Evolutionary conservation across 768 basidiomycete genomes (phyloP), one percentile per base, ranked within the genome.

Genomic region (Dioszegia crocea): DNA sequence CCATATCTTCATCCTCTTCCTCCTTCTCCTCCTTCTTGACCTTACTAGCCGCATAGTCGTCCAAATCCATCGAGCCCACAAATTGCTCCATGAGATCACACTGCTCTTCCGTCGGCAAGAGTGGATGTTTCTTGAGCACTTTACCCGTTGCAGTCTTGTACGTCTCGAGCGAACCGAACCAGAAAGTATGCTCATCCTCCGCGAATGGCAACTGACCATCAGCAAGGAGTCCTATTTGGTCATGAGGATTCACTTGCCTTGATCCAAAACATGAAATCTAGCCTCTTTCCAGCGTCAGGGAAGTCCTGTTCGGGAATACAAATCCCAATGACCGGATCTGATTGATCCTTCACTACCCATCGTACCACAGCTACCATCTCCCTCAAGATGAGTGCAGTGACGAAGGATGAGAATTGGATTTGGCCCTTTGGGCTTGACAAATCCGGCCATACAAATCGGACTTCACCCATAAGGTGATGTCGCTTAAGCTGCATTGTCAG

Each of bases 31-130:
- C 88, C 88, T 87, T 88, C 14, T 71, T 59, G 16, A 67, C 64
- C 16, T 69, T 66, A 17, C 55, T 44, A 3, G 29, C 39, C 39
- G 89, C 89, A 62, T 89, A 84, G 56, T 84, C 84, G 53, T 88
- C 88, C 48, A 99, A 81, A 70, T 94, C 88, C 90, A 97, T 89
- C 9, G 83, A 81, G 64, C 91, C 88, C 9, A 99, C 90, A 48
- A 94, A 86, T 1, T 83, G 77, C 56, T 87, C 87, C 93, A 99
- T 98, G 0, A 86, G 43, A 11, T 63, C 57, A 49, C 73, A 65
- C 49, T 77, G 76, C 33, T 75, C 66, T n/a, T 71, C 60, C 0
- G 76, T 77, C 0, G 76, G 74, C 21, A 77, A 40, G 14, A 73
- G 48, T 1, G 70, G 70, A 73, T 99, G 94, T 60, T 85, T 84